Evolutionary conservation across 2,329 filamentous ascomycete genomes (phyloP).

Genomic region (Didymella arachidicola): DNA sequence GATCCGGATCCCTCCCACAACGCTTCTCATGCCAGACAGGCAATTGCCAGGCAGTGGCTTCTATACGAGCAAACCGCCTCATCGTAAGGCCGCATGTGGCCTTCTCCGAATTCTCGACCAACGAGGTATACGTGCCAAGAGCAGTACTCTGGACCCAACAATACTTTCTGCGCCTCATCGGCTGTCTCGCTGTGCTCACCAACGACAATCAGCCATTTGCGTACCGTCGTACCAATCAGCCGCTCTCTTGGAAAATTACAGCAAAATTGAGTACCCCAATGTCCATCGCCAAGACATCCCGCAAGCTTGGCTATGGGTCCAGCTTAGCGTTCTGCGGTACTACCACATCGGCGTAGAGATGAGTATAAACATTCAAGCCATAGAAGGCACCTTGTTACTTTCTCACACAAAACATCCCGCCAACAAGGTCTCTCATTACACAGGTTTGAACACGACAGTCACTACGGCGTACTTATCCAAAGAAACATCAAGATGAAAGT

Average conservation of each 20-base stretch:
- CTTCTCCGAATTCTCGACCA: background rate
- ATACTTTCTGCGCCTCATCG: constrained; percentile 4
- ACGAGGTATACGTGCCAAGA: constrained; percentile 8
- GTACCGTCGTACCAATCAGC: constrained; percentile 7
- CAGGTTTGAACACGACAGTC: background rate
- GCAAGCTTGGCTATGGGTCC: constrained; percentile 35
- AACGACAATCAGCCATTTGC: background rate
- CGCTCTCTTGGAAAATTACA: constrained; percentile 16
- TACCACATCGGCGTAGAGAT: constrained; percentile 3
- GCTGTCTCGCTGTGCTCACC: constrained; percentile 1
- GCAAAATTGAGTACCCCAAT: constrained; percentile 38
- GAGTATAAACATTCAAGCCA: constrained; percentile 25
- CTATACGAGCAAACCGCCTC: background rate
- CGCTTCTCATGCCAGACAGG: background rate
- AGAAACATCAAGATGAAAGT: constrained; percentile 28
- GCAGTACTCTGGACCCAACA: constrained; percentile 1
- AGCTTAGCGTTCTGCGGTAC: constrained; percentile 10
- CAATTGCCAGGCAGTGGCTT: background rate
- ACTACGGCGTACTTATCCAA: background rate
- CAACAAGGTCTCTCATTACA: constrained; percentile 4
- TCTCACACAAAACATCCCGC: constrained; percentile 14
- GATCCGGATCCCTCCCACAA: background rate
- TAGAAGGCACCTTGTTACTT: constrained; percentile 2
- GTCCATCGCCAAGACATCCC: constrained; percentile 35
- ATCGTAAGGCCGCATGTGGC: background rate